Base-by-base conservation (phyloP, 2,329 filamentous ascomycete species). In the Scytalidium sp. region DNA sequence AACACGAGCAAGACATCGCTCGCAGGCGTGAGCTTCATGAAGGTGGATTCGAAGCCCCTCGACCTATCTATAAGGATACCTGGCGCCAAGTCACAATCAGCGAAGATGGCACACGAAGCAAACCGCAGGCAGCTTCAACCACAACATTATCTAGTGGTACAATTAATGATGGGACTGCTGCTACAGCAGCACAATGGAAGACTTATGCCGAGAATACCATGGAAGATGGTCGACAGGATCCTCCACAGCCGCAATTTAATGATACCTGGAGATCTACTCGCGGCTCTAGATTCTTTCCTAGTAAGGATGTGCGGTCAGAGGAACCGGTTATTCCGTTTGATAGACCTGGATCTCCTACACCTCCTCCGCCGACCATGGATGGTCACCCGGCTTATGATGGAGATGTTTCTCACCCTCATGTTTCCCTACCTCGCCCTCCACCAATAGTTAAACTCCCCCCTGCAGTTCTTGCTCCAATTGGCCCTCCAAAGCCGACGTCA, bases 371-470 rank as follows among this genome's bases (percentile, higher is more conserved):
- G 1, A 84, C 81, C 19, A 83, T 81, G 67, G 78, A 81, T 53
- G 83, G 79, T 9, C 88, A 92, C 60, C 88, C 88, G 5, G 88
- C 79, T 2, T 89, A 88, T 56, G 82, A 85, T 57, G 85, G 87
- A 23, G 81, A 89, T 59, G 73, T 71, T 1, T 70, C 71, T 27
- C 82, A 79, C 51, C 88, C 88, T 3, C 79, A 85, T 50, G 87
- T 92, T 7, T 83, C 81, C 29, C 70, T 92, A 8, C 88, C 88
- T 0, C 80, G 75, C 32, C 82, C 84, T 7, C 78, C 85, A 48
- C 89, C 90, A 25, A 80, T 90, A 21, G 92, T 97, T 11, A 90
- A 86, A 63, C 78, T 97, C 3, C 90, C 88, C 7, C 64, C 72
- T 20, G 70, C 73, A 17, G 65, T 70, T 44, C 63, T 72, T 19